These are phyloP conservation scores for Citrus unshiu DNA, from an alignment of 345 rosid genomes.

Conservation along the genomic window DNA sequence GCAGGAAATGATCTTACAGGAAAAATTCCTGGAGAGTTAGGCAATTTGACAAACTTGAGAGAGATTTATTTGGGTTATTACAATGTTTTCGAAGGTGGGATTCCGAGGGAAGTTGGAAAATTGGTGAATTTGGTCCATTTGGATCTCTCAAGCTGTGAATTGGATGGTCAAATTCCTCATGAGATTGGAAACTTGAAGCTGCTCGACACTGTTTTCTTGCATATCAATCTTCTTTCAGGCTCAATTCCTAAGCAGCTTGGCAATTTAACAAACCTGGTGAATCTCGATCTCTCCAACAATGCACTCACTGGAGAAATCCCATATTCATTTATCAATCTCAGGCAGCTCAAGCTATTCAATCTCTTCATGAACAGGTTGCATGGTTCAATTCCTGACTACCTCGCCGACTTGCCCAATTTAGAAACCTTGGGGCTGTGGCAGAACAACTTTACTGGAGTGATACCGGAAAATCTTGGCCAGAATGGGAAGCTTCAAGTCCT, in stretches of 20 bases:
- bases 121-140: constrained; percentile 44
- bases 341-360: constrained; percentile 43
- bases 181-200: constrained; percentile 48
- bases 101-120: constrained; percentile 53
- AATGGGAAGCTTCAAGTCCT: constrained; percentile 47
- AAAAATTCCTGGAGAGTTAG: constrained; percentile 48
- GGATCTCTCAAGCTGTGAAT: constrained; percentile 56
- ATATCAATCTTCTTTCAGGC: constrained; percentile 47
- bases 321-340: constrained; percentile 35
- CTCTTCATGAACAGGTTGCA: constrained; percentile 61
- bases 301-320: constrained; percentile 59
- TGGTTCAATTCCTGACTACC: constrained; percentile 53
- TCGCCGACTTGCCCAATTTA: constrained; percentile 46
- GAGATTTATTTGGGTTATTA: constrained; percentile 57
- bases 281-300: constrained; percentile 65
- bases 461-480: constrained; percentile 53
- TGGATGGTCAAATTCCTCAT: constrained; percentile 47
- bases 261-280: constrained; percentile 43
- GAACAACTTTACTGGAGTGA: constrained; percentile 65
- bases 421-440: constrained; percentile 53
- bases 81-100: constrained; percentile 53
- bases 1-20: constrained; percentile 59
- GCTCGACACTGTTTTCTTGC: constrained; percentile 55
- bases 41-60: constrained; percentile 48
- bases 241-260: constrained; percentile 50